Conservation (phyloP, 495 filamentous ascomycete species). For the Hapsidospora chrysogenum region DNA sequence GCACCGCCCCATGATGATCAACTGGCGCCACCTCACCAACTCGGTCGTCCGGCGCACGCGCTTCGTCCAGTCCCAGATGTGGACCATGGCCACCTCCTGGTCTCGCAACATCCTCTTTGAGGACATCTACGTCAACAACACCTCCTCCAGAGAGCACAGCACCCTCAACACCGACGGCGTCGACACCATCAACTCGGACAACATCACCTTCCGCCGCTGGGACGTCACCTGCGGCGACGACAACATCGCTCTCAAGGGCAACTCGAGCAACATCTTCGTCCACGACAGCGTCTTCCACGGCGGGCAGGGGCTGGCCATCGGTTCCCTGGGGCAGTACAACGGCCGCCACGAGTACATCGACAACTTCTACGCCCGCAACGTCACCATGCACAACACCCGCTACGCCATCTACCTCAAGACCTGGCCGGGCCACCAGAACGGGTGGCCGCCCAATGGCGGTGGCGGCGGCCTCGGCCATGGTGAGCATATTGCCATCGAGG, state of each 20-base stretch:
- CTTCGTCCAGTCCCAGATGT: slow-evolving; percentile 29
- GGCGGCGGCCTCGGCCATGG: not conserved
- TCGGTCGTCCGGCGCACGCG: slow-evolving; percentile 13
- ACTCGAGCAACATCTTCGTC: slow-evolving; percentile 19
- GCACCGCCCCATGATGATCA: slow-evolving; percentile 24
- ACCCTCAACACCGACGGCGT: slow-evolving; percentile 16
- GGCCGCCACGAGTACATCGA: slow-evolving; percentile 13
- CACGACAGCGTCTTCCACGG: slow-evolving; percentile 11
- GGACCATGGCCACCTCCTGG: slow-evolving; percentile 10
- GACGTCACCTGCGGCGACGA: slow-evolving; percentile 22
- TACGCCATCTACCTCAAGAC: slow-evolving; percentile 13
- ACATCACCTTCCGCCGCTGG: slow-evolving; percentile 13
- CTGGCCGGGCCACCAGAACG: not conserved
- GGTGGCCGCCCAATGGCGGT: not conserved
- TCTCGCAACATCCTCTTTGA: slow-evolving; percentile 18
- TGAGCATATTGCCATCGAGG: not conserved
- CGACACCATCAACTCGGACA: slow-evolving; percentile 11
- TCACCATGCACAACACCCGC: slow-evolving; percentile 14
- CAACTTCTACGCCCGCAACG: slow-evolving; percentile 15
- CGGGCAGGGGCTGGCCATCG: slow-evolving; percentile 14
- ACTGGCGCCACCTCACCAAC: slow-evolving; percentile 19
- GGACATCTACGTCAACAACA: slow-evolving; percentile 15
- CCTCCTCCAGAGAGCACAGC: slow-evolving; percentile 13
- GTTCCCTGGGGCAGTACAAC: slow-evolving; percentile 15
- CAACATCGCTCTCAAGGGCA: slow-evolving; percentile 38